phyloP scores from a whole-genome alignment of 1,139 yeast genomes.

The Arxiozyma slooffiae region DNA sequence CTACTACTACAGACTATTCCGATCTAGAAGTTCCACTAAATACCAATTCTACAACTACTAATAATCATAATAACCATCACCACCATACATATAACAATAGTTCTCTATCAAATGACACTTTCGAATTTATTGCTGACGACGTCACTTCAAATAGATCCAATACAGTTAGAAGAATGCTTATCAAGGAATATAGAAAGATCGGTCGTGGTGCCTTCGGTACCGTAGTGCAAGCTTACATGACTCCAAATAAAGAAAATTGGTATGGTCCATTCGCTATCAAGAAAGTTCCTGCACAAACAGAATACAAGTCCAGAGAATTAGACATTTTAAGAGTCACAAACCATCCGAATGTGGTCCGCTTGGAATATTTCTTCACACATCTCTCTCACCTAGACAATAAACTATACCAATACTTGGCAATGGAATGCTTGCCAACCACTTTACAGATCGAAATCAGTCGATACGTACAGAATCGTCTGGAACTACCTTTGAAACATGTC shows the following conservation, averaged over 20 bases:
- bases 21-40: constrained; percentile 1
- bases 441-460: constrained; percentile 64
- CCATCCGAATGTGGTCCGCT: constrained; percentile 67
- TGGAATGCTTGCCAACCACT: constrained; percentile 79
- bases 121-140: constrained; percentile 42
- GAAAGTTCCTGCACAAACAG: constrained; percentile 77
- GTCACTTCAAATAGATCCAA: constrained; percentile 55
- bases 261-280: constrained; percentile 76
- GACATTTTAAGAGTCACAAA: constrained; percentile 63
- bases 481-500: constrained; percentile 63
- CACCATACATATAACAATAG: not conserved
- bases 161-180: constrained; percentile 49
- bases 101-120: constrained; percentile 10
- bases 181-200: constrained; percentile 60
- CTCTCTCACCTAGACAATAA: constrained; percentile 45
- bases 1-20: not conserved
- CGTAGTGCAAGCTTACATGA: constrained; percentile 59
- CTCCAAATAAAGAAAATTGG: constrained; percentile 39
- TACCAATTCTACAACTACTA: not conserved
- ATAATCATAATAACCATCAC: not conserved
- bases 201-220: constrained; percentile 86
- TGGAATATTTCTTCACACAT: constrained; percentile 61
- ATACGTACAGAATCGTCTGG: constrained; percentile 52
- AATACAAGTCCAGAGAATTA: constrained; percentile 69
- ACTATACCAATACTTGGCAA: constrained; percentile 66